Evolutionary conservation across 164 flowering plant species (phyloP).

Genomic region (Magnolia kwangsiensis): DNA sequence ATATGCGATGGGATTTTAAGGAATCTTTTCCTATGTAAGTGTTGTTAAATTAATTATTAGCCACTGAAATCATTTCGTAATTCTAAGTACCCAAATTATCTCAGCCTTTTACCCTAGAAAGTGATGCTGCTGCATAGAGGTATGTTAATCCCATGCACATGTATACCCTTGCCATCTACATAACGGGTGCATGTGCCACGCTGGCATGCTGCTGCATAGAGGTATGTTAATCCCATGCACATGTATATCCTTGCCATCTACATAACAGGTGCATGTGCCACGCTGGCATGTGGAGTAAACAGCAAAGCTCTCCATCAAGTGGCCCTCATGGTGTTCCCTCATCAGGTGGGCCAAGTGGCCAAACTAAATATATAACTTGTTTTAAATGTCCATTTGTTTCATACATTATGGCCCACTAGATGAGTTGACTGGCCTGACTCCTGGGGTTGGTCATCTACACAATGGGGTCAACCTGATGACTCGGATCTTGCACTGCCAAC

Average conservation of each 20-base stretch:
- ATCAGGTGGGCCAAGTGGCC: neutral
- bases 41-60: neutral
- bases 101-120: neutral
- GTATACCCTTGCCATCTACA: neutral
- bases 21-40: conserved; percentile 81
- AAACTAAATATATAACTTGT: neutral
- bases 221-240: neutral
- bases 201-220: neutral
- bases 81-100: neutral
- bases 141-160: neutral
- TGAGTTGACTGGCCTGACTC: neutral
- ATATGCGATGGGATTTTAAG: conserved; percentile 83
- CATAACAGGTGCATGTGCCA: no score
- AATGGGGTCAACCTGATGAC: neutral
- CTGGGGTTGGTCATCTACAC: neutral
- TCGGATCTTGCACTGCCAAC: neutral
- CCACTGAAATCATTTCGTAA: neutral
- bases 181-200: no score
- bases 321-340: neutral
- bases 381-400: neutral
- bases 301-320: no score
- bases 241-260: neutral
- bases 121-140: neutral
- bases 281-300: no score
- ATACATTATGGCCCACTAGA: neutral